These are phyloP conservation scores for Colletotrichum camelliae DNA, from an alignment of 2,329 filamentous ascomycete genomes.

Conservation along the genomic window DNA sequence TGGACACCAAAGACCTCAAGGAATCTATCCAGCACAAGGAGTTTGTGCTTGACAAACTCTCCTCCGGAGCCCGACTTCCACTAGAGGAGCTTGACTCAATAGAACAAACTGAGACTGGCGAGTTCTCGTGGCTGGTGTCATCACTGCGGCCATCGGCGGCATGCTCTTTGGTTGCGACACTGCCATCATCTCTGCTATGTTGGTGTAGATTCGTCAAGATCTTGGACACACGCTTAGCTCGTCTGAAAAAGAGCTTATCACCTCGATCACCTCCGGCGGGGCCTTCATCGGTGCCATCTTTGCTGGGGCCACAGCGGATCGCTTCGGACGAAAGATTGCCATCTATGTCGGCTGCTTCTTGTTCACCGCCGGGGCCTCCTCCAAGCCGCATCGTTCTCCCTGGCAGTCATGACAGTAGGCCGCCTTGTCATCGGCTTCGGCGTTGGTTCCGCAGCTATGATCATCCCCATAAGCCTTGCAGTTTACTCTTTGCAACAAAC, in stretches of 20 bases:
- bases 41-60: background rate
- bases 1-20: background rate
- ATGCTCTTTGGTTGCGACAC: conserved; percentile 47
- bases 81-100: background rate
- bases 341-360: conserved; percentile 44
- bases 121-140: conserved; percentile 7
- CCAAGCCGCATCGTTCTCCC: conserved; percentile 22
- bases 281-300: conserved; percentile 25
- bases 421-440: conserved; percentile 52
- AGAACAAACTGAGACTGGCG: conserved; percentile 24
- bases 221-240: conserved; percentile 44
- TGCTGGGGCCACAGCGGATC: conserved; percentile 24
- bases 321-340: conserved; percentile 39
- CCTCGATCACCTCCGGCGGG: conserved; percentile 53
- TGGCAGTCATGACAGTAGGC: conserved; percentile 24
- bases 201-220: conserved; percentile 42
- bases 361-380: conserved; percentile 25
- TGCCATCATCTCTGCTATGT: conserved; percentile 48
- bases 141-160: background rate
- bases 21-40: background rate
- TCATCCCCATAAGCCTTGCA: conserved; percentile 32
- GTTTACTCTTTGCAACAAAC: background rate
- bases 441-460: conserved; percentile 53
- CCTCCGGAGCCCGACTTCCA: background rate
- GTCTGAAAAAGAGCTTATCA: conserved; percentile 55